Base-by-base conservation (phyloP, 2,329 filamentous ascomycete species). In the Aspergillus neoniger region DNA sequence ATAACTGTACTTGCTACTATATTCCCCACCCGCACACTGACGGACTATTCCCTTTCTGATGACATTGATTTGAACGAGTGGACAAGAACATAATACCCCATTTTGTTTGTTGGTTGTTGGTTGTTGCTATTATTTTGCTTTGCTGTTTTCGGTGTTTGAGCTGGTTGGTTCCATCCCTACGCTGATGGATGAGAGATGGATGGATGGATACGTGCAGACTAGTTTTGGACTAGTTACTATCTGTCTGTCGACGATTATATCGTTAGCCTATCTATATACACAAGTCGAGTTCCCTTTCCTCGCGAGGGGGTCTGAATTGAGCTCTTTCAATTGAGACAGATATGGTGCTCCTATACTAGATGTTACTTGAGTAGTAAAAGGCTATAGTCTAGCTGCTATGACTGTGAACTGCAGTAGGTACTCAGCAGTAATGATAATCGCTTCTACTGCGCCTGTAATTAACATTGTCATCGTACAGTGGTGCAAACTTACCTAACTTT, bases 1-100 rank as follows among this genome's bases (percentile, higher is more conserved):
- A 50, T 21, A 15, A 36, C 32, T 36, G 32, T 50, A 50, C 48
- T 30, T 23, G 8, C 21, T 28, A 25, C 47, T 15, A 51, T 23
- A 49, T 36, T 36, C 12, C 32, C 32, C 32, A 36, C 32, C 32
- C 32, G 12, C 32, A 36, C 32, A 36, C 5, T 36, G 32, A 36
- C 32, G 32, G 47, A 41, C 21, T 19, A 21, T 28, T 25, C 36
- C 17, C 17, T 52, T 48, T 14, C 12, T 36, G 32, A 36, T 36
- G 12, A 36, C 32, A 36, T 41, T 32, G 17, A 49, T 32, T 43
- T 44, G 15, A 41, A 55, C 25, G 53, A 55, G 53, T 55, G 53
- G 39, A 39, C 55, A 50, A 23, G 30, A 36, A 48, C 36, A 44
- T 54, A 50, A 51, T 58, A 55, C 50, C 44, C 55, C 39, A 50